Conservation (phyloP, 805 yeast genomes). For the Komagataella pastoris region DNA sequence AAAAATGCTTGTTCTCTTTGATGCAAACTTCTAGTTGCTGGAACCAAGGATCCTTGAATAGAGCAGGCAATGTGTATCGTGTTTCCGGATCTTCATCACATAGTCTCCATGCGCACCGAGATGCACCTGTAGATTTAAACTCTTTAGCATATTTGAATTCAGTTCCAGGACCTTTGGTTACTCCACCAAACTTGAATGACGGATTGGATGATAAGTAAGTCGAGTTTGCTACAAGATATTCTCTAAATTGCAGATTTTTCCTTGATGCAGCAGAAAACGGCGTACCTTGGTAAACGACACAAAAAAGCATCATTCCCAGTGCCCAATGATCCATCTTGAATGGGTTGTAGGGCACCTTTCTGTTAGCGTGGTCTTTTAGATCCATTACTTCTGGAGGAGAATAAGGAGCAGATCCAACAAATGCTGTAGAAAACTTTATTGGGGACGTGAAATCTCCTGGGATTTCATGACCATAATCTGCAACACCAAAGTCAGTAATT, state of each 20-base stretch:
- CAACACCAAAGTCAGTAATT: constrained; percentile 90
- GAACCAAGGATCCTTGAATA: constrained; percentile 62
- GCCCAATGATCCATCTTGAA: constrained; percentile 69
- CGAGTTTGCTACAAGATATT: constrained; percentile 28
- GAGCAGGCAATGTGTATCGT: constrained; percentile 43
- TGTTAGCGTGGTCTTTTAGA: constrained; percentile 22
- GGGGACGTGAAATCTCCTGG: constrained; percentile 38
- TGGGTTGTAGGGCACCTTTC: constrained; percentile 36
- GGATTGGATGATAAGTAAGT: constrained; percentile 18
- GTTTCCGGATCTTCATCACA: constrained; percentile 48
- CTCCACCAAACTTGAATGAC: constrained; percentile 35
- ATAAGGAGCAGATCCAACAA: constrained; percentile 79
- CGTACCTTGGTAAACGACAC: constrained; percentile 40
- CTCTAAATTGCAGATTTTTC: constrained; percentile 40
- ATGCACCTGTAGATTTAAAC: constrained; percentile 45
- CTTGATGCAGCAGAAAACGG: constrained; percentile 47
- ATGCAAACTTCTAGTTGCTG: constrained; percentile 48
- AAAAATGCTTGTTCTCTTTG: constrained; percentile 25
- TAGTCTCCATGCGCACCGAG: constrained; percentile 70
- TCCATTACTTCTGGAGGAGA: constrained; percentile 70
- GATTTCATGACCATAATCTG: constrained; percentile 50
- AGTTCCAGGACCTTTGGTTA: constrained; percentile 47
- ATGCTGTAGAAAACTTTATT: constrained; percentile 26
- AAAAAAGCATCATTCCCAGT: constrained; percentile 56
- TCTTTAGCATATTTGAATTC: constrained; percentile 61